Evolutionary conservation across 2,329 filamentous ascomycete genomes (phyloP).

Genomic region (Thelonectria olida): DNA sequence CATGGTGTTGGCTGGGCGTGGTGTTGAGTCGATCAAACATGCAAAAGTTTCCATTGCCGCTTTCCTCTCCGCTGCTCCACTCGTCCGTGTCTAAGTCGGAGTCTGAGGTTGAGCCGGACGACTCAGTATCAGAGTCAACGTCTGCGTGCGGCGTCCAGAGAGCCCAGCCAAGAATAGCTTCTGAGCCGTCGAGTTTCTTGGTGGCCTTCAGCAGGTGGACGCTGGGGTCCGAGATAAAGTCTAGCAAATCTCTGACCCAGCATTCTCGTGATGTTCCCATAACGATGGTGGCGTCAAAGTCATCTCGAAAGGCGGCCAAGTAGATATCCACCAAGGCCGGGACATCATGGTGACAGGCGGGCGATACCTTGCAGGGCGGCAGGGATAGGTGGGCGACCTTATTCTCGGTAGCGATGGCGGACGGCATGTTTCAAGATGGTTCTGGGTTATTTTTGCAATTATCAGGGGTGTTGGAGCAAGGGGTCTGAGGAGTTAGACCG

Average conservation of each 20-base stretch:
- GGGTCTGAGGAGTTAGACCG: neutral
- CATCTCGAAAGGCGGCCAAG: constrained; percentile 1
- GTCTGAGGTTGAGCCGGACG: neutral
- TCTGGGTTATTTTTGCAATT: neutral
- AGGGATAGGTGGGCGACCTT: neutral
- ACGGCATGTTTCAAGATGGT: neutral
- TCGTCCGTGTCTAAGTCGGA: neutral
- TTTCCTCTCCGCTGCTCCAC: constrained; percentile 1
- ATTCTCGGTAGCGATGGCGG: neutral
- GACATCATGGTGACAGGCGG: constrained; percentile 1
- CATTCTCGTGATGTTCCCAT: neutral
- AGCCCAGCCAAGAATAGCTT: neutral
- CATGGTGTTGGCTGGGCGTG: neutral
- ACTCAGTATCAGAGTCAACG: neutral
- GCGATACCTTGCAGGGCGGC: neutral
- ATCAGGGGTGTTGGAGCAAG: neutral
- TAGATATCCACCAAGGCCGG: constrained; percentile 12
- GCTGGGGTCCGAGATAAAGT: neutral
- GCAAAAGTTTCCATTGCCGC: neutral
- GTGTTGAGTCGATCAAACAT: neutral
- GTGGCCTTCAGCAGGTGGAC: constrained; percentile 2
- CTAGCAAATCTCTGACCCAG: constrained; percentile 1
- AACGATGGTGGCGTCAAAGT: neutral
- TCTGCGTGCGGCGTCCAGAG: neutral
- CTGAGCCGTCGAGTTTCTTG: neutral